Conservation (phyloP, 1,139 yeast species). For the Saccharomyces hybrid region DNA sequence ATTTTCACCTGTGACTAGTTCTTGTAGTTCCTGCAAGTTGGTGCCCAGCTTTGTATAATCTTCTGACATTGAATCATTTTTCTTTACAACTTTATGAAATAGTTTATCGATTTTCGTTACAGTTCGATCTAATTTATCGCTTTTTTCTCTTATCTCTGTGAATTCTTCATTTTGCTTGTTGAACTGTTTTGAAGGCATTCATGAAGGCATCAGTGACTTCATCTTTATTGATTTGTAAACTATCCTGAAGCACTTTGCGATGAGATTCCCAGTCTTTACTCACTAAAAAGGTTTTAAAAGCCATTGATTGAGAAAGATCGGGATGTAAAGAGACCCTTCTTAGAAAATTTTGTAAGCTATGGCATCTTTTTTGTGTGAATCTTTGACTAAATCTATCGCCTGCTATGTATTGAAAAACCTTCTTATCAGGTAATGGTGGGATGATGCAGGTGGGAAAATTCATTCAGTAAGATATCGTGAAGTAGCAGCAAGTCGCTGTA, state of each 20-base stretch:
- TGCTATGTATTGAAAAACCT: slow-evolving; percentile 80
- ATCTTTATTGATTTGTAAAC: slow-evolving; percentile 21
- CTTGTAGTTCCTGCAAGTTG: slow-evolving; percentile 63
- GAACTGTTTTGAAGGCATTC: slow-evolving; percentile 82
- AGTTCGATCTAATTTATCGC: slow-evolving; percentile 79
- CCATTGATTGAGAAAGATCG: slow-evolving; percentile 57
- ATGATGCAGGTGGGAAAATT: slow-evolving; percentile 79
- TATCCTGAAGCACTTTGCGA: slow-evolving; percentile 39
- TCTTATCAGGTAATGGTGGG: slow-evolving; percentile 93
- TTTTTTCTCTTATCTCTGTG: slow-evolving; percentile 71
- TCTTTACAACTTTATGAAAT: slow-evolving; percentile 62
- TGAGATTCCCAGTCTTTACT: slow-evolving; percentile 80
- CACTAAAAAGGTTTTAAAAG: slow-evolving; percentile 70
- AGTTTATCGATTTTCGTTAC: slow-evolving; percentile 70
- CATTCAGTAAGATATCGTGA: slow-evolving; percentile 64
- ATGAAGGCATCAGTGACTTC: slow-evolving; percentile 73
- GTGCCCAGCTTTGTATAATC: slow-evolving; percentile 68
- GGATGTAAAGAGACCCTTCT: slow-evolving; percentile 70
- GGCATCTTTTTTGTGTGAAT: slow-evolving; percentile 78
- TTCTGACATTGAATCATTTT: slow-evolving; percentile 61
- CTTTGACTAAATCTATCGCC: slow-evolving; percentile 85
- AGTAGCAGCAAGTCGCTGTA: slow-evolving; percentile 77
- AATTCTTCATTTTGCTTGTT: slow-evolving; percentile 73
- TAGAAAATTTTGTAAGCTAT: slow-evolving; percentile 70
- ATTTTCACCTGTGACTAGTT: slow-evolving; percentile 39